These are phyloP conservation scores for Cornus kousa DNA, from an alignment of 148 eudicot genomes.

Conservation along the genomic window DNA sequence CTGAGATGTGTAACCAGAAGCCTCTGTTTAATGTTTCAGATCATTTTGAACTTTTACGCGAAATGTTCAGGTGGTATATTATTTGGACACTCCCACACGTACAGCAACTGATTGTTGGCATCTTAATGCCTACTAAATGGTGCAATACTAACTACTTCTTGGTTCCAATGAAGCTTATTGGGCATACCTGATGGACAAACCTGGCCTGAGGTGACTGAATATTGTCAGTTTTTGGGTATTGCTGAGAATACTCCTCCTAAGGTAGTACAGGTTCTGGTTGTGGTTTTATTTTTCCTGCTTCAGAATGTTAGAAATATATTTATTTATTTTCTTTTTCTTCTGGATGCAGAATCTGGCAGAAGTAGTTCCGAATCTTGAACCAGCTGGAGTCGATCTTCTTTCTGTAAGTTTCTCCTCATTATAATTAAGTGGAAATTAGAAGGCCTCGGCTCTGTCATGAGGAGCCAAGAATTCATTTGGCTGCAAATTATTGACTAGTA, in stretches of 20 bases:
- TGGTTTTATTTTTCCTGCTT: neutral
- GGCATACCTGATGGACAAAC: neutral
- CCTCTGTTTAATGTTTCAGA: neutral
- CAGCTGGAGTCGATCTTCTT: slow-evolving; percentile 1
- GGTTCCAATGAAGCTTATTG: neutral
- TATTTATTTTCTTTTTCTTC: neutral
- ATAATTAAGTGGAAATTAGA: too few species aligned
- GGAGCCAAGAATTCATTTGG: too few species aligned
- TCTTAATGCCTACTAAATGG: neutral
- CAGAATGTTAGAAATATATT: neutral
- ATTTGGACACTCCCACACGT: neutral
- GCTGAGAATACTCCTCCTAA: neutral
- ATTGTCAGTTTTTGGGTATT: neutral
- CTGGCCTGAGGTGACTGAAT: neutral
- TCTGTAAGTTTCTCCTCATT: neutral
- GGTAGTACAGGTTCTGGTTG: neutral
- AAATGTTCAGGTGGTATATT: neutral
- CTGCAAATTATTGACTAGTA: too few species aligned
- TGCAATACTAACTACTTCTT: neutral
- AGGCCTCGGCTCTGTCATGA: too few species aligned
- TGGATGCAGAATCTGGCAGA: neutral
- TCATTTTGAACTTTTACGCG: neutral
- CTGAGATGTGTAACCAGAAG: neutral
- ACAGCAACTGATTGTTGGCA: neutral
- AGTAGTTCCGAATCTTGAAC: neutral